These are phyloP conservation scores for Tylopilus intermedius DNA, from an alignment of 768 basidiomycete genomes.

Conservation along the genomic window DNA sequence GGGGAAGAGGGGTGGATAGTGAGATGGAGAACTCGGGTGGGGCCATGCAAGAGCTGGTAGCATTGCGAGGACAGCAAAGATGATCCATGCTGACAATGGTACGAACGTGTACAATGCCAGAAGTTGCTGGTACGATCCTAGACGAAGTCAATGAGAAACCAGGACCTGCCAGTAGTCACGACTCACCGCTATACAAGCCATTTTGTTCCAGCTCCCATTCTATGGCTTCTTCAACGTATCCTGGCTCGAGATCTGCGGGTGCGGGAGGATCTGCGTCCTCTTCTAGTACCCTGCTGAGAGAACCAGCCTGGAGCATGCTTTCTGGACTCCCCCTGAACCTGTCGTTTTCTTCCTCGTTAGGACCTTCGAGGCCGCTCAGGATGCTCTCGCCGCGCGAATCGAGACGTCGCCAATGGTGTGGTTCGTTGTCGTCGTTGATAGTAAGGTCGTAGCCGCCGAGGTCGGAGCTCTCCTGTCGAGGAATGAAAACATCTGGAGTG, in stretches of 20 bases:
- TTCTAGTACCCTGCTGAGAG: conserved; percentile 37
- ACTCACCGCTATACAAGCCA: conserved; percentile 47
- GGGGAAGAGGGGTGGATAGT: conserved; percentile 47
- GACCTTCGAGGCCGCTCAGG: conserved; percentile 26
- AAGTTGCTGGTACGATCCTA: conserved; percentile 60
- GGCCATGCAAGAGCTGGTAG: conserved; percentile 51
- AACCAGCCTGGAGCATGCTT: conserved; percentile 26
- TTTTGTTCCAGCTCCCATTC: conserved; percentile 44
- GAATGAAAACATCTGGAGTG: conserved; percentile 4
- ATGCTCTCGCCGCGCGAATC: conserved; percentile 32
- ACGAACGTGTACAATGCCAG: conserved; percentile 55
- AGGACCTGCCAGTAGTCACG: background rate
- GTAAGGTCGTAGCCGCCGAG: conserved; percentile 21
- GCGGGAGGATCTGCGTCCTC: conserved; percentile 21
- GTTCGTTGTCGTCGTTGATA: conserved; percentile 18
- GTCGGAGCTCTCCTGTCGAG: conserved; percentile 14
- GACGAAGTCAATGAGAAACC: background rate
- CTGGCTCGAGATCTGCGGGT: conserved; percentile 17
- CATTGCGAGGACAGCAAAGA: conserved; percentile 46
- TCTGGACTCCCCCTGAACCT: conserved; percentile 33
- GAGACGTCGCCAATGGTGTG: conserved; percentile 28
- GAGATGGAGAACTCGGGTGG: conserved; percentile 30
- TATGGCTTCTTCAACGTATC: conserved; percentile 40
- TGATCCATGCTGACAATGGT: conserved; percentile 48
- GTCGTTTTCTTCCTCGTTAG: conserved; percentile 22